Evolutionary conservation across 192 early-diverging fungal genomes (phyloP).

Genomic region (Phycomyces nitens): DNA sequence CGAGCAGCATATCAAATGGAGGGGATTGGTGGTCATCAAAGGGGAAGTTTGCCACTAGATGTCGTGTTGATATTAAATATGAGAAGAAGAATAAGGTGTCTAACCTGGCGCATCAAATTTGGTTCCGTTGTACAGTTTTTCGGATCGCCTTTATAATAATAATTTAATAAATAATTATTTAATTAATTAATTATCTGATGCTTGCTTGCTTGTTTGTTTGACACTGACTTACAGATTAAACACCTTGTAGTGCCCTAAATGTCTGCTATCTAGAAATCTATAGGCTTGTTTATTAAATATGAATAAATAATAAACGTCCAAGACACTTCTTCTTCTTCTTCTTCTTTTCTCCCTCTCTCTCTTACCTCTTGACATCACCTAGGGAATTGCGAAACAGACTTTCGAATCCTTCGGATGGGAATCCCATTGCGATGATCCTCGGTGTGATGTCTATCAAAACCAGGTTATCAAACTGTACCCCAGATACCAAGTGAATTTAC

Average conservation of each 20-base stretch:
- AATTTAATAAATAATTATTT: no score
- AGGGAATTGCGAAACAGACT: slow-evolving; percentile 54
- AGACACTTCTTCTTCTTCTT: no score
- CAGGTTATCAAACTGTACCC: no score
- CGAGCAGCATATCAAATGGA: slow-evolving; percentile 41
- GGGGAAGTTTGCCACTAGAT: slow-evolving; percentile 42
- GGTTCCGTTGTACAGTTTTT: slow-evolving; percentile 43
- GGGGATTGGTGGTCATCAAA: slow-evolving; percentile 58
- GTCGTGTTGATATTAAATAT: neutral
- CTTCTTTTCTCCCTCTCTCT: no score
- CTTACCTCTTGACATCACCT: slow-evolving; percentile 55
- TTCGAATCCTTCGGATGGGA: slow-evolving; percentile 50
- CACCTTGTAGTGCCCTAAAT: slow-evolving; percentile 52
- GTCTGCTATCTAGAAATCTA: slow-evolving; percentile 52
- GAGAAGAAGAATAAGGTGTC: neutral
- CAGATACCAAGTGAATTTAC: slow-evolving; percentile 12
- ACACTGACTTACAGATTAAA: slow-evolving; percentile 65
- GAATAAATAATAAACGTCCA: neutral
- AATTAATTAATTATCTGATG: no score
- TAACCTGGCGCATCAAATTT: slow-evolving; percentile 44
- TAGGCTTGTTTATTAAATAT: neutral
- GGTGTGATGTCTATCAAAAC: slow-evolving; percentile 43
- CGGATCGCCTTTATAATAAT: slow-evolving; percentile 42
- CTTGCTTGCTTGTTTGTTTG: no score
- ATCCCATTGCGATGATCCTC: slow-evolving; percentile 55